phyloP scores from a whole-genome alignment of 2,329 filamentous ascomycete species.

The Catunica adiposa region DNA sequence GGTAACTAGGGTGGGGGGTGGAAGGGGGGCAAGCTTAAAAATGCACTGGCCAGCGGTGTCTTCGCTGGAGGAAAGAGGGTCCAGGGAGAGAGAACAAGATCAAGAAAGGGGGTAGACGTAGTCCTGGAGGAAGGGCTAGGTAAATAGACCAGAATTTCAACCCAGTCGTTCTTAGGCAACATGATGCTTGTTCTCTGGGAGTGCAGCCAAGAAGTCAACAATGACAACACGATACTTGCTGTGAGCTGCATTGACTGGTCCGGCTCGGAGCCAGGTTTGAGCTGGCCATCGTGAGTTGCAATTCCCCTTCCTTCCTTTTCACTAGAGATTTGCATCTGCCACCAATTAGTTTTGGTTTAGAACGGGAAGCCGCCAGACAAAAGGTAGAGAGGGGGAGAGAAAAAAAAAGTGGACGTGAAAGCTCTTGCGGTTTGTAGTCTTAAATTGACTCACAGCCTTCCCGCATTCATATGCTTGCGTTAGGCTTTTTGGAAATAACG shows the following conservation, averaged over 20 bases:
- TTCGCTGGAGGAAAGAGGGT: conserved; percentile 6
- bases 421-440: background rate
- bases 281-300: background rate
- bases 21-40: conserved; percentile 12
- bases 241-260: background rate
- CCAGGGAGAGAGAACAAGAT: conserved; percentile 2
- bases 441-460: too few species aligned
- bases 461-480: too few species aligned
- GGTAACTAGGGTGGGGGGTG: conserved; percentile 1
- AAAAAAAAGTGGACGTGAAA: background rate
- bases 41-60: conserved; percentile 10
- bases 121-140: background rate
- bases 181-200: background rate
- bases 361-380: background rate
- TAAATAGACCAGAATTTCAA: background rate
- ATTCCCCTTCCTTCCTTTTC: background rate
- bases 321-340: background rate
- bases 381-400: too few species aligned
- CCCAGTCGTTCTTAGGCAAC: background rate
- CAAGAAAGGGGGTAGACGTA: conserved; percentile 10
- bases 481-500: too few species aligned
- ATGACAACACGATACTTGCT: background rate
- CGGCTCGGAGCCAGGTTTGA: background rate
- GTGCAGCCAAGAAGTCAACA: background rate
- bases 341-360: background rate